Base-by-base conservation (phyloP, 768 basidiomycete genomes). In the Psilocybe azurescens region DNA sequence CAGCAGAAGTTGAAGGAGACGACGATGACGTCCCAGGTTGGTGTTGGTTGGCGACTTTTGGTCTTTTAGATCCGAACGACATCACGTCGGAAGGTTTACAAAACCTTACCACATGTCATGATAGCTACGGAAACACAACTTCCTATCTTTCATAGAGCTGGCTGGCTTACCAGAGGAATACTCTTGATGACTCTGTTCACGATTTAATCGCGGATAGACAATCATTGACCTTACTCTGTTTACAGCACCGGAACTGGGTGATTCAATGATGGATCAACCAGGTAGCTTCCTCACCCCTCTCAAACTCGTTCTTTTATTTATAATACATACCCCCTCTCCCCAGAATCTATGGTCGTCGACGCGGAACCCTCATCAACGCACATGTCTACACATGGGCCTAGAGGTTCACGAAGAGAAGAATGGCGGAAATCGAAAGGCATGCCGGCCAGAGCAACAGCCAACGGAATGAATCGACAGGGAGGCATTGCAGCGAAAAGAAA, bases 401-500 rank as follows among this genome's bases (percentile, higher is more conserved):
- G 93, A 33, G 79, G 82, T 53, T 90, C 91, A 52, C 80, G 94
- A 62, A 81, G 91, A 64, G 94, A 94, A 72, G 81, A 87, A 65
- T 96, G 94, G 94, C 79, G 93, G 71, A 77, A 77, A 59, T 89
- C 93, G 24, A 96, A 94, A 72, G 94, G 94, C 32, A 69, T 92
- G 74, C 70, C 78, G 7, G 75, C 86, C 28, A 72, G 83, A 65
- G 79, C 84, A 7, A 79, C 79, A 62, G 72, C 81, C 8, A 78
- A 72, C 44, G 85, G 83, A 36, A 83, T 88, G 81, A 92, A 91
- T 69, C 82, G 87, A 39, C 89, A 92, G 70, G 91, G 90, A 33
- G 77, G 76, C 11, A 59, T 85, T 14, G 85, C 84, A 44, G 89
- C 83, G 36, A 79, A 82, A 57, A 80, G 88, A 65, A 90, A 87